Percentiles rank a stretch among this genome's conserved stretches.
phyloP scores from a whole-genome alignment of 139 green algal genomes.

The Astrephomene gubernaculifera region DNA sequence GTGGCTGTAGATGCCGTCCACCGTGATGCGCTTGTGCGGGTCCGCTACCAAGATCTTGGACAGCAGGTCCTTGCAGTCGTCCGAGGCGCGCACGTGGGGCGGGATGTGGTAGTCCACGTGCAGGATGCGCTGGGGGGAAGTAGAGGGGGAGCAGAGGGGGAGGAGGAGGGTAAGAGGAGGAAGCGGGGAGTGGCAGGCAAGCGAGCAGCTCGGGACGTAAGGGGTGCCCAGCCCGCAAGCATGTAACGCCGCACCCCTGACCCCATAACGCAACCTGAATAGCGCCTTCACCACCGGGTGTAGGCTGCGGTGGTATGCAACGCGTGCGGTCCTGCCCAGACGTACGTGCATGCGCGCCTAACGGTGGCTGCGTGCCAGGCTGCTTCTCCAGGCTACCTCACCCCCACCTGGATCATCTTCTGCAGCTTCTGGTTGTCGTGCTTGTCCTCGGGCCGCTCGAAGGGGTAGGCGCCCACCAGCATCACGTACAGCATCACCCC shows the following conservation, averaged over 20 bases:
- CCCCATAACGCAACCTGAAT: too few species aligned
- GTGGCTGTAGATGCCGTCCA: slow-evolving; percentile 68
- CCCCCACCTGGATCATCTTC: slow-evolving; percentile 80
- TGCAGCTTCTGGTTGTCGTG: slow-evolving; percentile 85
- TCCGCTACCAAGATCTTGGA: slow-evolving; percentile 77
- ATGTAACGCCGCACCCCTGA: too few species aligned
- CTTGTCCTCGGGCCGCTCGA: slow-evolving; percentile 94
- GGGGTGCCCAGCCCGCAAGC: too few species aligned
- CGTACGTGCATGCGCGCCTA: too few species aligned
- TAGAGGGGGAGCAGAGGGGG: too few species aligned
- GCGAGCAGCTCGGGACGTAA: too few species aligned
- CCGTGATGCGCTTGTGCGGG: slow-evolving; percentile 85
- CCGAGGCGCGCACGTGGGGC: slow-evolving; percentile 64
- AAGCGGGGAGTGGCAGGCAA: too few species aligned
- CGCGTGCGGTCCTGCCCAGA: too few species aligned
- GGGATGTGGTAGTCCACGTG: slow-evolving; percentile 85
- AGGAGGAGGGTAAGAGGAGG: too few species aligned
- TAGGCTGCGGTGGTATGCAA: too few species aligned
- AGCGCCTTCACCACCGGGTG: too few species aligned
- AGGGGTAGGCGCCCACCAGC: slow-evolving; percentile 96
- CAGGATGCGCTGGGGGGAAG: slow-evolving; percentile 77
- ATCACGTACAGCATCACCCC: slow-evolving; percentile 99
- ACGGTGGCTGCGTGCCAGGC: neutral
- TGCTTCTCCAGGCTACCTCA: neutral
- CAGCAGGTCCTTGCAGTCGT: slow-evolving; percentile 83